A percentile compares a stretch with the other conserved stretches of the same genome.
Evolutionary conservation across 2,329 filamentous ascomycete genomes (phyloP).

Genomic region (Talaromyces sp.): DNA sequence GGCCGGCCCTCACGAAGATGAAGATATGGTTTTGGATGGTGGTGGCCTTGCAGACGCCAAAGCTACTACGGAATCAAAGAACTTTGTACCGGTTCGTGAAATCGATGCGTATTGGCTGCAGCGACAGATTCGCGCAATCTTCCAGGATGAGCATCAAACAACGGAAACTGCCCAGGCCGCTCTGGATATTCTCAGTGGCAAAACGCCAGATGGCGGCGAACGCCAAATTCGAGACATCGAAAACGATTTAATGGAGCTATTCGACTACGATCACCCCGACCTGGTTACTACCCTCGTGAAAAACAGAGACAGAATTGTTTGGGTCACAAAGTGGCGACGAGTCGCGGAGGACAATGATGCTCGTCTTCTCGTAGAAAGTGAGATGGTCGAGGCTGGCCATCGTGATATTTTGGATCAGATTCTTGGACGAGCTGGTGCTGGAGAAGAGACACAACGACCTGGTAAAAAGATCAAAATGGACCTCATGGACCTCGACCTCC

Average conservation of each 20-base stretch:
- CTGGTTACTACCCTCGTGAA: constrained; percentile 84
- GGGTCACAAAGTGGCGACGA: constrained; percentile 82
- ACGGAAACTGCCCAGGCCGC: constrained; percentile 87
- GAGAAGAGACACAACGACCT: constrained; percentile 53
- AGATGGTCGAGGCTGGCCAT: constrained; percentile 86
- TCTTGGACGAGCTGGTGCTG: constrained; percentile 59
- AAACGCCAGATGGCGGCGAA: constrained; percentile 69
- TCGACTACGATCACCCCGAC: constrained; percentile 94
- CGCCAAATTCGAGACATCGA: constrained; percentile 88
- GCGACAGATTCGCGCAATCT: constrained; percentile 80
- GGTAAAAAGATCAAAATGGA: constrained; percentile 80
- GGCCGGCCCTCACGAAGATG: constrained; percentile 46
- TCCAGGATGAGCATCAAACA: constrained; percentile 86
- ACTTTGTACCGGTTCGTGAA: constrained; percentile 71
- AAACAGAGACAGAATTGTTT: constrained; percentile 91
- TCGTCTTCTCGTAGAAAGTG: constrained; percentile 71
- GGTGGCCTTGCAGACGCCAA: constrained; percentile 44
- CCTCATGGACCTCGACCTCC: constrained; percentile 80
- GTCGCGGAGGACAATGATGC: constrained; percentile 72
- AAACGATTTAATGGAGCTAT: constrained; percentile 96
- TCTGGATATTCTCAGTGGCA: constrained; percentile 73
- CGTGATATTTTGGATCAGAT: constrained; percentile 85
- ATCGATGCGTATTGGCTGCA: constrained; percentile 98
- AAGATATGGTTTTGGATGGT: constrained; percentile 80
- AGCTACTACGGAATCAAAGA: constrained; percentile 44